Evolutionary conservation across 139 green algal species (phyloP), one percentile per base, ranked within the genome.

Genomic region (Tetradesmus lagerheimii): DNA sequence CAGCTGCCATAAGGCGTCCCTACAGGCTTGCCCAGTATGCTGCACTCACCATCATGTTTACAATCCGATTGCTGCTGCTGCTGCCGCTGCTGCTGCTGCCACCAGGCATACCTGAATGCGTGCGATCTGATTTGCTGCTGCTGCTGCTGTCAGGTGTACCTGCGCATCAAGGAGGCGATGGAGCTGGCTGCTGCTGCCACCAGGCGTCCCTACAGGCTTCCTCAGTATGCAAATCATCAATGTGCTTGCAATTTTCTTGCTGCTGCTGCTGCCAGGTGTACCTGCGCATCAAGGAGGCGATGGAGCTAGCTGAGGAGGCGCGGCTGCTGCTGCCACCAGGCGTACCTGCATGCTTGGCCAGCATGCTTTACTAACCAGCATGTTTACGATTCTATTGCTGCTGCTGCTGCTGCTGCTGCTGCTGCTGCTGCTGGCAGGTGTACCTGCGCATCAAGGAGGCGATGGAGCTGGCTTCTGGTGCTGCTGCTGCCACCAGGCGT

Each of bases 271-370:
- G 82, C 35, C n/a, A 95, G 93, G 93, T 93, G 64, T 95, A 93
- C 84, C 85, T 64, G 29, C 92, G 91, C 74, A 92, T 95, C 50
- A 93, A 92, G 82, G 89, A 93, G 87, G 93, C 93, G 25, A 93
- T 95, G 93, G 92, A 93, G 76, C 86, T 90, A 25, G 93, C 93
- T 31, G 93, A 95, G 80, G 89, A 92, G 75, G 93, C 93, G 6
- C 64, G 91, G 45, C 85, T 95, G 74, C n/a, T n/a, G n/a, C 34
- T n/a, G 34, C 1, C 18, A 29, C 16, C 2, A 29, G 27, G 34
- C 31, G n/a, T 23, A 85, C 35, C n/a, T n/a, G n/a, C n/a, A n/a
- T n/a, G 91, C 74, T 91, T 95, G 27, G 29, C 5, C 76, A n/a
- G 6, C 76, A 83, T 29, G 4, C 8, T 34, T 78, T n/a, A n/a